Base-by-base conservation (phyloP, 768 basidiomycete genomes). In the Kwoniella shandongensis region DNA sequence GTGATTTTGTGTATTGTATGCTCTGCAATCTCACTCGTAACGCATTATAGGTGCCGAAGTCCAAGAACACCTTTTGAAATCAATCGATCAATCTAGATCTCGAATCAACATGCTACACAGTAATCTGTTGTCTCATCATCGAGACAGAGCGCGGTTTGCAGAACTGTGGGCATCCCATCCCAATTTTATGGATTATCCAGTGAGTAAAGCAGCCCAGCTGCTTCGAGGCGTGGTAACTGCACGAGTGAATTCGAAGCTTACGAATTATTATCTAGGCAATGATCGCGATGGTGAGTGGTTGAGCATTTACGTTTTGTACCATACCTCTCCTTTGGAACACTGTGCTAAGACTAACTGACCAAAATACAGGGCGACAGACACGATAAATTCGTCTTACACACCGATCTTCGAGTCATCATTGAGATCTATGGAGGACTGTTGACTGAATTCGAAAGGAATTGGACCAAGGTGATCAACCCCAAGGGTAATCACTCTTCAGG, bases 381-480 rank as follows among this genome's bases (percentile, higher is more conserved):
- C n/a, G n/a, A n/a, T n/a, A n/a, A n/a, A n/a, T n/a, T n/a, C n/a
- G n/a, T n/a, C n/a, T n/a, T n/a, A 13, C 65, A 65, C 61, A 69
- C 70, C 48, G 59, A 70, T 30, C 50, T 65, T 51, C 54, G 67
- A 29, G 10, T 59, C 2, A 57, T 70, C 29, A 52, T 70, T 44
- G 45, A 46, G 12, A 35, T 54, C n/a, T 69, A 73, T 38, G 65
- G 52, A 3, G 65, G 62, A 2, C 44, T 73, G 26, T 26, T 73
- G 7, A 66, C 57, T 26, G 59, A 61, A 27, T 69, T 70, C 51
- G 54, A 70, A 57, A 50, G 57, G 22, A 73, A 73, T 40, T 73
- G 72, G 72, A 29, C 26, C 3, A 73, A 73, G 48, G 66, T 70
- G 26, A 67, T 70, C 61, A 56, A 66, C 39, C 72, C 72, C 18